Conservation (phyloP, 768 basidiomycete genomes). For the Albatrellus ellisii region DNA sequence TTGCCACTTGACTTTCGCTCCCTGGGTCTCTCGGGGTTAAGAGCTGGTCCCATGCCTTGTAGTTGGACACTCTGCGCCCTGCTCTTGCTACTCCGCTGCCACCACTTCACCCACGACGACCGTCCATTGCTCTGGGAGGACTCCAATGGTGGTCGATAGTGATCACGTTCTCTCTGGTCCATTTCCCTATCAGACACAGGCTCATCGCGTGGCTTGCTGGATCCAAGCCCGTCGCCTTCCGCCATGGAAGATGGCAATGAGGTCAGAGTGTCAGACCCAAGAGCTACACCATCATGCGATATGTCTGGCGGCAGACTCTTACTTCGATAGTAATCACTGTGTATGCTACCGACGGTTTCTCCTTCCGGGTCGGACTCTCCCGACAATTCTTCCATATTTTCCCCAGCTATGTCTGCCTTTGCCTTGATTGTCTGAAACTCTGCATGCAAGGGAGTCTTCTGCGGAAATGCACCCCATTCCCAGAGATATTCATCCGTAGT, state of each 20-base stretch:
- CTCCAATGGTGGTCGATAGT: background rate
- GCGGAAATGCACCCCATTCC: constrained; percentile 91
- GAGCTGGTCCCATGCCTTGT: background rate
- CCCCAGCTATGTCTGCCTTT: background rate
- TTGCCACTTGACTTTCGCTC: background rate
- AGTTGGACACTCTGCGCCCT: constrained; percentile 6
- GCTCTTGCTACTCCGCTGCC: constrained; percentile 41
- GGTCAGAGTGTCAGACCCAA: background rate
- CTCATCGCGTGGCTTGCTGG: background rate
- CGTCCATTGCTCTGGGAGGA: constrained; percentile 9
- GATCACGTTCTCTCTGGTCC: constrained; percentile 6
- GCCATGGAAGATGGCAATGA: background rate
- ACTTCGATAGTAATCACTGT: constrained; percentile 29
- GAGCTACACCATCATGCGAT: background rate
- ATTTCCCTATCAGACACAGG: constrained; percentile 6
- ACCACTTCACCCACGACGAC: constrained; percentile 78
- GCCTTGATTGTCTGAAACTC: constrained; percentile 24
- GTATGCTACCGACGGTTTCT: constrained; percentile 10
- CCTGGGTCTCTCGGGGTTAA: background rate
- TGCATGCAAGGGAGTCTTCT: constrained; percentile 52
- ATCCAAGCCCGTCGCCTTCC: background rate
- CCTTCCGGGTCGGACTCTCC: constrained; percentile 2
- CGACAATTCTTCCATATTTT: constrained; percentile 4
- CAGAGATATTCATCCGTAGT: constrained; percentile 54
- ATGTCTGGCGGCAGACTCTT: constrained; percentile 38